A percentile compares a stretch with the other conserved stretches of the same genome.
Evolutionary conservation across 2,329 filamentous ascomycete species (phyloP).

Genomic region (Hansfordia pulvinata): DNA sequence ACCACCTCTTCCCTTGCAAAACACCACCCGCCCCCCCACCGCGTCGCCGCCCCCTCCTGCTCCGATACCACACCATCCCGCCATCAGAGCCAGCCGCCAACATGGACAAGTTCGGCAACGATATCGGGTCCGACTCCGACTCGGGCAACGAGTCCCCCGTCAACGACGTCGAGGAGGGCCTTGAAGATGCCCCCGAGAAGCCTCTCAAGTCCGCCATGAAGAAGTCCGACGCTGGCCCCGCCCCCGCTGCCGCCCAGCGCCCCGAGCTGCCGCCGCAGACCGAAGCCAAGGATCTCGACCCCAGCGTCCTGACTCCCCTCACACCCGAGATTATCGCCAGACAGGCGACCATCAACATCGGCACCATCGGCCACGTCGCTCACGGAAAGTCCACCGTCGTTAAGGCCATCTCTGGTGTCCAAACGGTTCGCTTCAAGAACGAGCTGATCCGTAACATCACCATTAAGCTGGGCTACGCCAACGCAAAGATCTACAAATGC

Average conservation of each 20-base stretch:
- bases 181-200: constrained; percentile 48
- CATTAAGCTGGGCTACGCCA: constrained; percentile 98
- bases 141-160: constrained; percentile 47
- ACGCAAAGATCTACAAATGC: constrained; percentile 99
- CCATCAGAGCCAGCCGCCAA: no score
- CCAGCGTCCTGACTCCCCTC: constrained; percentile 66
- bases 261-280: constrained; percentile 68
- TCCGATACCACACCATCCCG: no score
- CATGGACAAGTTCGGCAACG: constrained; percentile 55
- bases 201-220: constrained; percentile 77
- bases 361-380: constrained; percentile 95
- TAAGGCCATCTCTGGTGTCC: constrained; percentile 96
- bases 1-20: no score
- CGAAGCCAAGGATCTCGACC: constrained; percentile 77
- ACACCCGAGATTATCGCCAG: constrained; percentile 95
- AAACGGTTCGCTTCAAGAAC: constrained; percentile 99
- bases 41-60: no score
- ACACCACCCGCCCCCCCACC: neutral
- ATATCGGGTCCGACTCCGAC: constrained; percentile 60
- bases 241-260: constrained; percentile 37
- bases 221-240: constrained; percentile 50
- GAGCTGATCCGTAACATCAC: constrained; percentile 98
- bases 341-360: constrained; percentile 98
- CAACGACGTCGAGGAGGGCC: constrained; percentile 40
- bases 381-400: constrained; percentile 98